Conservation (phyloP, 257 asterid species). For the Capsicum rhomboideum region DNA sequence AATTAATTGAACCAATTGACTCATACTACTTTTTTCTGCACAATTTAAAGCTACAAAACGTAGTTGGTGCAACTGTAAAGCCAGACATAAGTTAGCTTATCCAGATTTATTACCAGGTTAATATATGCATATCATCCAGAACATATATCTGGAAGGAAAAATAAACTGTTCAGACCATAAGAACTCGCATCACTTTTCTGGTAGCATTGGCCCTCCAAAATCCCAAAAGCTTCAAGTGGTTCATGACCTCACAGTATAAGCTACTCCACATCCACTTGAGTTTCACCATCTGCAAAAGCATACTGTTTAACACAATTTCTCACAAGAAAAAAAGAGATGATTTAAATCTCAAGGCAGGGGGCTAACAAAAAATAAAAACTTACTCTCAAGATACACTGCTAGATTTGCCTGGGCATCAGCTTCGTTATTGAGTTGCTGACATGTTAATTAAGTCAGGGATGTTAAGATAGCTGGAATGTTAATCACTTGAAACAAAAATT, state of each 20-base stretch:
- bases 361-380: background rate
- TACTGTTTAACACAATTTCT: background rate
- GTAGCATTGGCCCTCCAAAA: background rate
- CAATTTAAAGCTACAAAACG: background rate
- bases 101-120: background rate
- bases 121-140: background rate
- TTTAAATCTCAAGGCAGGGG: background rate
- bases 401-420: slow-evolving; percentile 91
- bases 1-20: background rate
- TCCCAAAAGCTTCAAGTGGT: background rate
- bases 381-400: slow-evolving; percentile 55
- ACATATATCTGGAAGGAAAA: background rate
- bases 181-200: background rate
- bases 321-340: background rate
- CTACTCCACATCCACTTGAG: background rate
- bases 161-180: background rate
- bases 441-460: too few relatives aligned
- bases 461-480: too few relatives aligned
- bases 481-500: too few relatives aligned
- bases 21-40: background rate
- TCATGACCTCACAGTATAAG: background rate
- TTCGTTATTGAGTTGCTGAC: slow-evolving; percentile 62
- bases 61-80: background rate
- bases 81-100: background rate
- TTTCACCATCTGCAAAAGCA: background rate